phyloP scores from a whole-genome alignment of 2,329 filamentous ascomycete species.

The Xylariaceae sp. region DNA sequence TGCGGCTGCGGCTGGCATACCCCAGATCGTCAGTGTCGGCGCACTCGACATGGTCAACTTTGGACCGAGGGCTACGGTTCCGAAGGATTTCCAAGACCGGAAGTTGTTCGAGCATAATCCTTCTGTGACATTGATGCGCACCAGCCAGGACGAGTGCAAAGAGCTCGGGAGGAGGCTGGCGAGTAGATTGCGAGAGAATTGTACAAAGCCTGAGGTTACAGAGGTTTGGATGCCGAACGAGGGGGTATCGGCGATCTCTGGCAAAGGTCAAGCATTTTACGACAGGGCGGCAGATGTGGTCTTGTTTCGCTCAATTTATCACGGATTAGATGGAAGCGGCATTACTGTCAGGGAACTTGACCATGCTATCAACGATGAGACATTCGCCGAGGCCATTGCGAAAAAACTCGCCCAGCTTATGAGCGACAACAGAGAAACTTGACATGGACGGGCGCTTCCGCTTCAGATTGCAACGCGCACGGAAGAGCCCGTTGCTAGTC shows the following conservation, averaged over 20 bases:
- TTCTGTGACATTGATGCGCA: slow-evolving; percentile 62
- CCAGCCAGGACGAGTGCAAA: slow-evolving; percentile 52
- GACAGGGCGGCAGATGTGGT: slow-evolving; percentile 39
- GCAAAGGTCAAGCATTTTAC: slow-evolving; percentile 50
- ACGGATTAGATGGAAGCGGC: slow-evolving; percentile 43
- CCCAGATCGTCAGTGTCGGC: slow-evolving; percentile 47
- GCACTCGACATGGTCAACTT: slow-evolving; percentile 47
- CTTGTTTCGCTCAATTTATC: slow-evolving; percentile 50
- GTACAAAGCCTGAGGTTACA: slow-evolving; percentile 38
- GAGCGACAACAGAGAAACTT: background rate
- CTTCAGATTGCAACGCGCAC: background rate
- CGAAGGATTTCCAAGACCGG: slow-evolving; percentile 47
- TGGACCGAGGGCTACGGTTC: slow-evolving; percentile 32
- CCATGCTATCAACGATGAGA: slow-evolving; percentile 49
- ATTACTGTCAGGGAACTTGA: slow-evolving; percentile 48
- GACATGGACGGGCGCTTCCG: background rate
- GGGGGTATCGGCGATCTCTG: slow-evolving; percentile 59
- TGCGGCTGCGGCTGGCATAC: slow-evolving; percentile 54
- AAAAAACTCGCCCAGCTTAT: slow-evolving; percentile 20
- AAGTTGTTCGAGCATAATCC: slow-evolving; percentile 63
- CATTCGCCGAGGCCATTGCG: slow-evolving; percentile 22
- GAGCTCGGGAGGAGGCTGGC: slow-evolving; percentile 55
- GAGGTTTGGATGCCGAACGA: slow-evolving; percentile 57
- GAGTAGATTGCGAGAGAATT: slow-evolving; percentile 43
- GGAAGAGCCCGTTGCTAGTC: too few relatives aligned